phyloP scores from a whole-genome alignment of 2,329 filamentous ascomycete species.

The Aureobasidium lini region DNA sequence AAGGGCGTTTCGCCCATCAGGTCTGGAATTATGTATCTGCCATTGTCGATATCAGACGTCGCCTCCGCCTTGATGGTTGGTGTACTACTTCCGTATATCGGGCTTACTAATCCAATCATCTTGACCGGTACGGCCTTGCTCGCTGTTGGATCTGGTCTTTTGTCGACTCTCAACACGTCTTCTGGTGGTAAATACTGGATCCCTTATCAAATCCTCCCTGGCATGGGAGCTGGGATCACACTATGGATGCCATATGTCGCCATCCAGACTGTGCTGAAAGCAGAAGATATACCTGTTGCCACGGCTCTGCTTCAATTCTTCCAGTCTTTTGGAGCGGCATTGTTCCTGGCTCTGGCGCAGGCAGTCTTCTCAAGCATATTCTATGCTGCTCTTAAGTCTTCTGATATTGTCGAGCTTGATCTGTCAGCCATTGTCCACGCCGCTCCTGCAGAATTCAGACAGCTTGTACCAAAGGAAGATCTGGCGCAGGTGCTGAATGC shows the following conservation, averaged over 20 bases:
- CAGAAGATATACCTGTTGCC: constrained; percentile 36
- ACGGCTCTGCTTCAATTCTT: not conserved
- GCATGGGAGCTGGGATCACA: constrained; percentile 39
- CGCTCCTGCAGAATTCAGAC: not conserved
- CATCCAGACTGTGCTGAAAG: constrained; percentile 38
- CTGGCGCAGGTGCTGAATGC: not conserved
- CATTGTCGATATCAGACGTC: constrained; percentile 38
- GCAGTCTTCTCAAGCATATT: not conserved
- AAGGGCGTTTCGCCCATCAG: constrained; percentile 39
- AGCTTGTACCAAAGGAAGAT: not conserved
- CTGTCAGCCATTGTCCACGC: not conserved
- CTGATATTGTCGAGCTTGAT: not conserved
- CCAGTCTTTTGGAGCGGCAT: not conserved
- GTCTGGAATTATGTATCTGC: constrained; percentile 33
- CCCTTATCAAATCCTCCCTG: constrained; percentile 31
- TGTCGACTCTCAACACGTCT: constrained; percentile 36
- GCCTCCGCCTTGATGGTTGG: constrained; percentile 38
- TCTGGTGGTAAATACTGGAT: constrained; percentile 34
- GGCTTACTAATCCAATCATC: constrained; percentile 46
- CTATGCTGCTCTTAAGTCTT: not conserved
- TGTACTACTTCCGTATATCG: constrained; percentile 33
- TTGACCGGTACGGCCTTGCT: constrained; percentile 34
- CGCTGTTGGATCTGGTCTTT: constrained; percentile 40
- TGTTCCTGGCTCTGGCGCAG: not conserved
- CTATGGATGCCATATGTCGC: constrained; percentile 43